Evolutionary conservation across 176 grass and related monocot species (phyloP), one percentile per base, ranked within the genome.

Genomic region (Hsuehochloa calcarea): DNA sequence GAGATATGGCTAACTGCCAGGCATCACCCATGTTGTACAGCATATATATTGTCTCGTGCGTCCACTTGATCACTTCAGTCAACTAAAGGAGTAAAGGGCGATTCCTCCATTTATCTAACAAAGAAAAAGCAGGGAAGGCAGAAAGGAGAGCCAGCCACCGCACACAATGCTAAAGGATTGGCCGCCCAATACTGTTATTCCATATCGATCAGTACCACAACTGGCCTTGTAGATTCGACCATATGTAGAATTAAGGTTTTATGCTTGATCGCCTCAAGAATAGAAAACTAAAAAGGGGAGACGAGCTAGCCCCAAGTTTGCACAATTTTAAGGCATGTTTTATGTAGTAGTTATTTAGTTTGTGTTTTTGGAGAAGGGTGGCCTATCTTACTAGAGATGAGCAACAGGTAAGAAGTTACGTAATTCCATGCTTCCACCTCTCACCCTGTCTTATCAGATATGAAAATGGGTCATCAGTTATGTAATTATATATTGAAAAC

Each of bases 21-120:
- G 23, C 78, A 70, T 89, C 86, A 74, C 17, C 55, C 56, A 16
- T 61, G 59, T 0, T 5, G n/a, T n/a, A n/a, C 1, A 20, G 19
- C 20, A 13, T 3, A 43, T 3, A 43, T 29, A 5, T 11, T 17
- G 13, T 84, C 13, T 65, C 15, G 22, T 39, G 41, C 38, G 44
- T 82, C 80, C 22, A 34, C 73, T 74, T 80, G 44, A 45, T 12
- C 80, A 19, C 22, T 75, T 38, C 39, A 68, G 74, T 85, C 81
- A 64, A 77, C 20, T 39, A 61, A 68, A 77, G 26, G 71, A 65
- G 34, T 26, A 78, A 72, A 83, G 64, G 11, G 76, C 74, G 85
- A 87, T 87, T 87, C 59, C 85, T 90, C 74, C 85, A 75, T 87
- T 84, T 84, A 75, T 90, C 80, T 80, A 84, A 43, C 75, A 74